These are phyloP conservation scores for Russula abietina DNA, from an alignment of 768 basidiomycete genomes.

Conservation along the genomic window DNA sequence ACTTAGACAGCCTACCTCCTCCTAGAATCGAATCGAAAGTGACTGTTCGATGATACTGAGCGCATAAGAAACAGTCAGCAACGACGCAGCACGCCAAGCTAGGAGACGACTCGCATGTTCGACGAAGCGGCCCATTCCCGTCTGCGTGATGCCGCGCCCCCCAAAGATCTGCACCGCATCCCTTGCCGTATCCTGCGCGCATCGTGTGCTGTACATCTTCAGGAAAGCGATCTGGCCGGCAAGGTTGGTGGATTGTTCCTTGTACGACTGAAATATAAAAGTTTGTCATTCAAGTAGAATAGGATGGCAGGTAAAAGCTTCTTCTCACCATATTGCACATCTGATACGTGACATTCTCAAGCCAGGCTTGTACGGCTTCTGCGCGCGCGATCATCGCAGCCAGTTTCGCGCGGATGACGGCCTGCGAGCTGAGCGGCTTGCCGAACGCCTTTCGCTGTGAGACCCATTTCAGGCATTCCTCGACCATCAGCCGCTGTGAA, in stretches of 20 bases:
- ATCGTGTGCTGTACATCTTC: constrained; percentile 71
- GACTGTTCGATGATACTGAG: constrained; percentile 58
- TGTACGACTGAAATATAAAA: constrained; percentile 46
- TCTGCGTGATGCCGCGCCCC: constrained; percentile 78
- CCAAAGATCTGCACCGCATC: constrained; percentile 86
- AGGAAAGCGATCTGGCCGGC: constrained; percentile 79
- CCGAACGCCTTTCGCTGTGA: constrained; percentile 91
- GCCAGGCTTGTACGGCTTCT: constrained; percentile 75
- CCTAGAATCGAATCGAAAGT: constrained; percentile 68
- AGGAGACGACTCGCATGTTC: constrained; percentile 51
- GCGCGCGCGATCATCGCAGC: constrained; percentile 83
- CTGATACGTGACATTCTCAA: constrained; percentile 82
- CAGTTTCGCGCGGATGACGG: constrained; percentile 85
- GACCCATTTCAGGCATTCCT: constrained; percentile 76
- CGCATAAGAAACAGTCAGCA: constrained; percentile 4
- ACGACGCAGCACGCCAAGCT: neutral
- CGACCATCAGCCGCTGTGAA: constrained; percentile 60
- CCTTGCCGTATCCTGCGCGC: constrained; percentile 69
- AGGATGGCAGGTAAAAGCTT: neutral
- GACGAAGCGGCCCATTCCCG: constrained; percentile 74
- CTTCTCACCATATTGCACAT: constrained; percentile 71
- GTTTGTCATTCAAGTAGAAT: constrained; percentile 12
- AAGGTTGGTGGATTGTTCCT: constrained; percentile 63
- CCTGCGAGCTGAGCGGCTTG: constrained; percentile 73
- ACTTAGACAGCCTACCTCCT: constrained; percentile 38